Evolutionary conservation across 2,329 filamentous ascomycete species (phyloP).

Genomic region (Ophiostoma quercus): DNA sequence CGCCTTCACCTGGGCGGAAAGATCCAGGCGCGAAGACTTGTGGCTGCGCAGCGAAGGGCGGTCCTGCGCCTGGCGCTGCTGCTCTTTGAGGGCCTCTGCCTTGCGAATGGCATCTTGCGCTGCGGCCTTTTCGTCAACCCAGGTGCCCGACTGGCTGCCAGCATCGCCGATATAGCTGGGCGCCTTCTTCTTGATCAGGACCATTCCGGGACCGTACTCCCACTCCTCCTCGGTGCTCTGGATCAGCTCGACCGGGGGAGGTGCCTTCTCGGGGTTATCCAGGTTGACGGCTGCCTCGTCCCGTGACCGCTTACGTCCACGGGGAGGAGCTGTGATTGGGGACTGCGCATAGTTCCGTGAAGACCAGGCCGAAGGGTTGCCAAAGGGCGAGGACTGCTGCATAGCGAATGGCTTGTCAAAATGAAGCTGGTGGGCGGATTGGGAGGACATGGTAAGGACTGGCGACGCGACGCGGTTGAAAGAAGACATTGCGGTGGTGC

Average conservation of each 20-base stretch:
- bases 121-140: constrained; percentile 62
- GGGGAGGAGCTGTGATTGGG: constrained; percentile 35
- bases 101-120: constrained; percentile 43
- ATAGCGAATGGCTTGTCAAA: constrained; percentile 40
- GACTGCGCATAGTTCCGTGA: constrained; percentile 31
- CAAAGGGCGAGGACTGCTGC: constrained; percentile 38
- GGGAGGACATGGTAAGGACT: constrained; percentile 44
- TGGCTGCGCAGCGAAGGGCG: constrained; percentile 54
- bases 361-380: constrained; percentile 34
- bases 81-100: constrained; percentile 39
- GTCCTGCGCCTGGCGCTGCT: constrained; percentile 46
- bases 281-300: constrained; percentile 67
- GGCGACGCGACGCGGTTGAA: constrained; percentile 44
- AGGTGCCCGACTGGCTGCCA: constrained; percentile 65
- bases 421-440: constrained; percentile 40
- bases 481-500: constrained; percentile 38
- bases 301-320: constrained; percentile 68
- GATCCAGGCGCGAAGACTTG: constrained; percentile 63
- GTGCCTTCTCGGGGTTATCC: constrained; percentile 51
- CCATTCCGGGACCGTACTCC: constrained; percentile 68
- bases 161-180: constrained; percentile 55
- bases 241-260: constrained; percentile 39
- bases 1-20: constrained; percentile 26
- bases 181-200: constrained; percentile 61
- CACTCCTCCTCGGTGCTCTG: constrained; percentile 59